These are phyloP conservation scores for Hypoxylon sp. DNA, from an alignment of 2,329 filamentous ascomycete genomes.

Conservation along the genomic window DNA sequence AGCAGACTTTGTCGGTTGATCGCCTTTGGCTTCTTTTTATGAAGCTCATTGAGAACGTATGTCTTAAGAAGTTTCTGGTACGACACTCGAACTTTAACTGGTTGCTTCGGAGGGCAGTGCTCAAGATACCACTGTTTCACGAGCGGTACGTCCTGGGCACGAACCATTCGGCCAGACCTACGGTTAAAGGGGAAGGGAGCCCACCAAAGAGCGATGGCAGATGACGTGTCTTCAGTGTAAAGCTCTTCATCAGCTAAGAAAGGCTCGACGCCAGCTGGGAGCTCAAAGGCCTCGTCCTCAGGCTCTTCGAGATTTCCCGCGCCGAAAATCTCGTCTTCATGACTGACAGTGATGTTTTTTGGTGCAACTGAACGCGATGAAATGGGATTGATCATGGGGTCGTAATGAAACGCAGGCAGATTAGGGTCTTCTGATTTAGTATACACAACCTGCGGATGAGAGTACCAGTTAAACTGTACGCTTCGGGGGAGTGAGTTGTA, in stretches of 20 bases:
- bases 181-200: slow-evolving; percentile 96
- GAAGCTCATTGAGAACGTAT: slow-evolving; percentile 94
- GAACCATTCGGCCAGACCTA: slow-evolving; percentile 93
- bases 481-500: slow-evolving; percentile 97
- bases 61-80: slow-evolving; percentile 98
- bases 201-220: slow-evolving; percentile 97
- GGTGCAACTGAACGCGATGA: slow-evolving; percentile 94
- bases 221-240: slow-evolving; percentile 88
- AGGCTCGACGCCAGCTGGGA: slow-evolving; percentile 84
- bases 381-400: slow-evolving; percentile 97
- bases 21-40: slow-evolving; percentile 95
- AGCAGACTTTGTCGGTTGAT: slow-evolving; percentile 95
- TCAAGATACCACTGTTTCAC: slow-evolving; percentile 99
- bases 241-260: slow-evolving; percentile 92
- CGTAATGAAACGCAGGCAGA: slow-evolving; percentile 96
- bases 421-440: slow-evolving; percentile 88
- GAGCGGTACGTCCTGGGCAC: slow-evolving; percentile 94
- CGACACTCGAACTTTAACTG: slow-evolving; percentile 96
- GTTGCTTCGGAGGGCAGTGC: slow-evolving; percentile 87
- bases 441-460: slow-evolving; percentile 92
- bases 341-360: slow-evolving; percentile 91
- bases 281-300: slow-evolving; percentile 86
- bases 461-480: slow-evolving; percentile 94
- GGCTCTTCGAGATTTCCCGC: slow-evolving; percentile 77
- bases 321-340: slow-evolving; percentile 95